Base-by-base conservation (phyloP, 148 eudicot genomes). In the Amaranthus cruentus region DNA sequence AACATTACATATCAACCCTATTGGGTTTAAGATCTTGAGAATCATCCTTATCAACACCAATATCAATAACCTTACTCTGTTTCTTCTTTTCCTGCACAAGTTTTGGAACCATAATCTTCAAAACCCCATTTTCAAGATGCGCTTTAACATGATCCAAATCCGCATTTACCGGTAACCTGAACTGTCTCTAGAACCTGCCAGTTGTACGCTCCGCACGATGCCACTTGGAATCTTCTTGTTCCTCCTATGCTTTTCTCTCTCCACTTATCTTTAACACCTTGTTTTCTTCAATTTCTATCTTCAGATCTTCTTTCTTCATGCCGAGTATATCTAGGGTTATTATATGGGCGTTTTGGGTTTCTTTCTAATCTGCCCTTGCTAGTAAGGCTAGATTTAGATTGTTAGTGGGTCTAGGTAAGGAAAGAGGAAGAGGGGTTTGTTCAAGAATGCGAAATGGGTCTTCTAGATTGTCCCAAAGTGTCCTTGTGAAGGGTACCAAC, bases 341-440 rank as follows among this genome's bases (percentile, higher is more conserved):
- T 6, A 84, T 55, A 66, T 91, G 96, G 21, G 43, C 73, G 5
- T 59, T 62, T 2, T 77, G 48, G 0, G 93, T 87, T 57, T 91
- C 93, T 64, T 86, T 89, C 93, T 93, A 91, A 18, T 91, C 93
- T 8, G 88, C 87, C 2, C 88, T 84, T 0, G 93, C 93, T 4
- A 88, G 9, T 28, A 61, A 38, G 2, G 89, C 87, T 4, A 88
- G 51, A 8, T 66, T 28, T 2, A 84, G 84, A n/a, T 49, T 69
- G 15, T 81, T 79, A 28, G 38, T 28, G 38, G 38, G 38, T 28
- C 0, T 28, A 28, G 38, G 2, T 2, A 28, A 28, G 2, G 88
- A 82, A 59, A 81, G 47, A 7, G 87, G 55, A 4, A 90, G 66
- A 5, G 94, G 88, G 72, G 81, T 61, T 43, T 90, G 90, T 65